phyloP scores from a whole-genome alignment of 2,329 filamentous ascomycete genomes.

The Dothidotthia symphoricarpi region DNA sequence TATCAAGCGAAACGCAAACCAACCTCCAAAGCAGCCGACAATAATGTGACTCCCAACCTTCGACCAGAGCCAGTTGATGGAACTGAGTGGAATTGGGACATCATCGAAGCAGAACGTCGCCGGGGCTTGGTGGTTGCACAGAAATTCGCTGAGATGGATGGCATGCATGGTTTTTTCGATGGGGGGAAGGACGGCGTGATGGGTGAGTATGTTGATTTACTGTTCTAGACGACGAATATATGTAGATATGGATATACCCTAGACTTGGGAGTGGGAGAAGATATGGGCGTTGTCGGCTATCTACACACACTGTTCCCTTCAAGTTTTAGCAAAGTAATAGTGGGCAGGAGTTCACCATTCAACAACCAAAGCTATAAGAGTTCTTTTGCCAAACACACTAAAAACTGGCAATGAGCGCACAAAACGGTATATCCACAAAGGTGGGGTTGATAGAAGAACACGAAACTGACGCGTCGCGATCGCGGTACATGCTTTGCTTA shows the following conservation, averaged over 20 bases:
- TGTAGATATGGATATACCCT: conserved; percentile 16
- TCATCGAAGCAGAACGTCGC: conserved; percentile 57
- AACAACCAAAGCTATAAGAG: too few species aligned
- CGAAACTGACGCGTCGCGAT: too few species aligned
- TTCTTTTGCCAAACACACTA: too few species aligned
- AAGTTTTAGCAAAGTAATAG: too few species aligned
- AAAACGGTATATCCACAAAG: too few species aligned
- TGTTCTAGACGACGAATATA: conserved; percentile 16
- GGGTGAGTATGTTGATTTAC: conserved; percentile 45
- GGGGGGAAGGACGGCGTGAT: conserved; percentile 44
- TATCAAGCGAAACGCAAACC: conserved; percentile 12
- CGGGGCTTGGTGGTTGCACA: conserved; percentile 56
- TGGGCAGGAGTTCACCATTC: too few species aligned
- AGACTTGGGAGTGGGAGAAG: neutral
- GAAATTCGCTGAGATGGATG: conserved; percentile 56
- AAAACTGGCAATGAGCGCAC: too few species aligned
- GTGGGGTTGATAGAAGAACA: too few species aligned
- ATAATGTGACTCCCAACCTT: conserved; percentile 25
- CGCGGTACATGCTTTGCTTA: too few species aligned
- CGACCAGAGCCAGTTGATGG: conserved; percentile 26
- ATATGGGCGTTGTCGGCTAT: too few species aligned
- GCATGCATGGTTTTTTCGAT: conserved; percentile 53
- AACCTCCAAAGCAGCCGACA: neutral
- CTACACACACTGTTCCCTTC: too few species aligned
- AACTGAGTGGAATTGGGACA: conserved; percentile 58